Percentiles rank a stretch among this genome's conserved stretches.
Evolutionary conservation across 768 basidiomycete genomes (phyloP).

Genomic region (Trametes sanguinea): DNA sequence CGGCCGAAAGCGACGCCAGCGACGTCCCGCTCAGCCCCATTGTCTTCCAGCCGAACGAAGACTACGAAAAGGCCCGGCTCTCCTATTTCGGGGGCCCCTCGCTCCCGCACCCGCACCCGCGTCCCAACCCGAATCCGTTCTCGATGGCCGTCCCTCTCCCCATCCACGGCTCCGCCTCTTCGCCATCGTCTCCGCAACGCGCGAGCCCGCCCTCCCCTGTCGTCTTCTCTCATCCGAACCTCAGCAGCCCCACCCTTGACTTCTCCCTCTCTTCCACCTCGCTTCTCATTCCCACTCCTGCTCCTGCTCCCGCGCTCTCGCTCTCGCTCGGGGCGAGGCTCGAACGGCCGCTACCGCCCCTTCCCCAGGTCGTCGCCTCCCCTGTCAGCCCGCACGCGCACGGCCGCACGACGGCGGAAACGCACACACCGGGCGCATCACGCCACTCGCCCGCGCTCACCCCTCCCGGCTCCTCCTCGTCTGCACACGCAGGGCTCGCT

Average conservation of each 20-base stretch:
- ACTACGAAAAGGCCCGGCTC: conserved; percentile 13
- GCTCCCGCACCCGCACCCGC: conserved; percentile 2
- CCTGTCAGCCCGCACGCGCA: background rate
- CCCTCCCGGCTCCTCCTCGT: background rate
- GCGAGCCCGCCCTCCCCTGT: conserved; percentile 3
- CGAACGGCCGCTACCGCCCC: conserved; percentile 16
- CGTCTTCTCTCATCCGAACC: conserved; percentile 19
- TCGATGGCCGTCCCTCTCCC: background rate
- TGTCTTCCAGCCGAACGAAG: conserved; percentile 16
- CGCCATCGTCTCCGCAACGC: too few relatives aligned
- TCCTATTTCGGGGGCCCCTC: background rate
- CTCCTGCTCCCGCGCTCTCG: background rate
- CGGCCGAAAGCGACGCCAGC: conserved; percentile 17
- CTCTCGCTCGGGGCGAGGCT: conserved; percentile 10
- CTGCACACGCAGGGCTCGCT: too few relatives aligned
- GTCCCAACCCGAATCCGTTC: conserved; percentile 7
- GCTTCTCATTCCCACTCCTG: conserved; percentile 2
- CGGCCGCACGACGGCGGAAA: background rate
- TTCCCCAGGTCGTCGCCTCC: conserved; percentile 13
- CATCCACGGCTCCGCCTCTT: too few relatives aligned
- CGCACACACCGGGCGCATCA: background rate
- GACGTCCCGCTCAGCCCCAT: conserved; percentile 20
- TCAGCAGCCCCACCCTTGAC: conserved; percentile 15
- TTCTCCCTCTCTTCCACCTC: background rate
- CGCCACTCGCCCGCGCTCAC: background rate